Base-by-base conservation (phyloP, 495 filamentous ascomycete genomes). In the Daldinia concentrica region DNA sequence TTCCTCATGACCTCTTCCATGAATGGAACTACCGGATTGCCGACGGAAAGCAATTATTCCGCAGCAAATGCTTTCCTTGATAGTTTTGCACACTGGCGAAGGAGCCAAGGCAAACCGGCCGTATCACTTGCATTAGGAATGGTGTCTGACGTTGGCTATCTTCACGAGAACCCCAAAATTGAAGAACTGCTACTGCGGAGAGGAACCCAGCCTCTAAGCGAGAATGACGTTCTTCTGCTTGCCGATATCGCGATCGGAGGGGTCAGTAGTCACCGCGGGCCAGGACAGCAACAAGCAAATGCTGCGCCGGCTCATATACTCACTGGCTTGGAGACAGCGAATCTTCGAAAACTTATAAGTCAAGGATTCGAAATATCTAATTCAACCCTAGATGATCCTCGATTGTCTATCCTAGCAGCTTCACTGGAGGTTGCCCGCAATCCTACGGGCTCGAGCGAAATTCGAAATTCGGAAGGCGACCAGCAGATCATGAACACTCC, bases 1-100 rank as follows among this genome's bases (percentile, higher is more conserved):
- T 86, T 86, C 64, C 57, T 83, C 34, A 55, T 81, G 17, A 75
- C 81, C 0, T 79, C 76, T 0, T 82, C 80, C 6, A 15, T 78
- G 0, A 71, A 69, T 0, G 78, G 78, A 0, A 62, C 78, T 11
- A 62, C 79, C 3, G 81, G 78, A 1, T 71, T 78, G 1, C 58
- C 70, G 2, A 73, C 75, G 15, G 81, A 84, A 58, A 58, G 69
- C n/a, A 82, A 82, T 64, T 48, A 48, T 48, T 48, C 43, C 0
- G 43, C 43, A 19, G n/a, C 43, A 9, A 48, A 48, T 19, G 17
- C 43, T 5, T 48, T 48, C 9, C 43, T 48, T 4, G 43, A 48
- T 1, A 48, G 43, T 11, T 48, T 48, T 22, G 43, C 43, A 48
- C 3, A 48, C 17, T 48, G 43, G 43, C 43, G 43, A 2, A 48